Percentiles rank a stretch among this genome's conserved stretches.
phyloP scores from a whole-genome alignment of 2,329 filamentous ascomycete genomes.

The Bipolaris gigantea region DNA sequence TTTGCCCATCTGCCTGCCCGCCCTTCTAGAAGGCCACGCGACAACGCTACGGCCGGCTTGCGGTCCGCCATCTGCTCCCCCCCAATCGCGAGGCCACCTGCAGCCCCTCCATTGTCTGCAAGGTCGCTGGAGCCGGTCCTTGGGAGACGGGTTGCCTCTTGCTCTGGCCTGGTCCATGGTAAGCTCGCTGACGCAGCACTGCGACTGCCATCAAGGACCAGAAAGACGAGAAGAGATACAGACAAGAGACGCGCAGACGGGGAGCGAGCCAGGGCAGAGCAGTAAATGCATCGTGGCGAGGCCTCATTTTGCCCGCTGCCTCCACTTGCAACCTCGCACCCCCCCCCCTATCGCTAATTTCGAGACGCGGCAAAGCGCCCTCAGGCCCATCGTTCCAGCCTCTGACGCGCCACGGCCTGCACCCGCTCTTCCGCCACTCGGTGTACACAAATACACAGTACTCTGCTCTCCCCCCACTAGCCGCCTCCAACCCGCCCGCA shows the following conservation, averaged over 20 bases:
- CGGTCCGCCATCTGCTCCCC: slow-evolving; percentile 17
- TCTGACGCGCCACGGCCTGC: slow-evolving; percentile 18
- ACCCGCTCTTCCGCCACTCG: slow-evolving; percentile 20
- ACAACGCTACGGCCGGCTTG: slow-evolving; percentile 21
- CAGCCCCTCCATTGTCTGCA: slow-evolving; percentile 13
- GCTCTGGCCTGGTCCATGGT: not conserved
- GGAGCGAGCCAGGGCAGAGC: too few relatives aligned
- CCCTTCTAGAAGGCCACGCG: slow-evolving; percentile 8
- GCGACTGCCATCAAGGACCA: not conserved
- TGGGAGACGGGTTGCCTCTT: slow-evolving; percentile 1
- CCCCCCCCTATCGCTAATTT: slow-evolving; percentile 6
- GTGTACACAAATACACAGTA: slow-evolving; percentile 4
- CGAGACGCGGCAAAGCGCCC: slow-evolving; percentile 2
- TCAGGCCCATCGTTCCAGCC: slow-evolving; percentile 1
- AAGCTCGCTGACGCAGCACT: not conserved
- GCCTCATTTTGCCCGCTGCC: not conserved
- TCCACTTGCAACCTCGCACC: not conserved
- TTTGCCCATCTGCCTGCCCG: too few relatives aligned
- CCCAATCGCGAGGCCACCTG: slow-evolving; percentile 9
- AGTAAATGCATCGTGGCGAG: not conserved
- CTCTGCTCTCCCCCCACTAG: slow-evolving; percentile 20
- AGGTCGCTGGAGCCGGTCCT: slow-evolving; percentile 17
- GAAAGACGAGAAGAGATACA: not conserved
- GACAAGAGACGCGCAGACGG: too few relatives aligned
- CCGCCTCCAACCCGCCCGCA: slow-evolving; percentile 14